Conservation (phyloP, 495 filamentous ascomycete genomes). For the Penicillium paxilli region DNA sequence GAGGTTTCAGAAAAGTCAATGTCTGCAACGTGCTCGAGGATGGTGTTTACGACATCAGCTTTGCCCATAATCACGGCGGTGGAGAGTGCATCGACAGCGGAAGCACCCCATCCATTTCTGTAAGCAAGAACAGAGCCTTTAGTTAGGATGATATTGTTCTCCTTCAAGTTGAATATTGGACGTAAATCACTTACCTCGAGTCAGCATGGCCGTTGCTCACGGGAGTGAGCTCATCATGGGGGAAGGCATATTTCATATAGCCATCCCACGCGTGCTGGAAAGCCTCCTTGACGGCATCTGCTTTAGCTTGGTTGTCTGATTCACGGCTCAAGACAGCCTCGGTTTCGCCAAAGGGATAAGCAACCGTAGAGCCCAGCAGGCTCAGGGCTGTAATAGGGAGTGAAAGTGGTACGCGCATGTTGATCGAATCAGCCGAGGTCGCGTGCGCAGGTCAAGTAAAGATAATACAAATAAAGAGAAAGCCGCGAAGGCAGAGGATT, state of each 20-base stretch:
- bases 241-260: constrained; percentile 78
- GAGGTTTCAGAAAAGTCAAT: constrained; percentile 68
- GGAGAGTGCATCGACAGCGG: constrained; percentile 77
- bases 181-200: constrained; percentile 56
- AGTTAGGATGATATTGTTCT: too few relatives aligned
- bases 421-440: constrained; percentile 2
- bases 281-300: constrained; percentile 69
- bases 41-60: constrained; percentile 62
- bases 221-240: constrained; percentile 74
- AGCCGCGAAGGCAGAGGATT: neutral
- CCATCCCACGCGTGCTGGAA: constrained; percentile 81
- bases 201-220: constrained; percentile 63
- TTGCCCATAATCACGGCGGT: constrained; percentile 80
- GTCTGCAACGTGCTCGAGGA: constrained; percentile 64
- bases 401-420: constrained; percentile 35
- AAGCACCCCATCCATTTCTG: constrained; percentile 88
- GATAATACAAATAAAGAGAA: neutral
- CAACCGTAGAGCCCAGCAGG: constrained; percentile 26
- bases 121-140: neutral
- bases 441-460: neutral
- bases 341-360: constrained; percentile 14
- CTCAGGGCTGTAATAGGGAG: constrained; percentile 26
- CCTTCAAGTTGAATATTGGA: neutral
- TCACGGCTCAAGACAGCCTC: constrained; percentile 8
- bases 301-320: constrained; percentile 33